Evolutionary conservation across 768 basidiomycete species (phyloP).

Genomic region (Royoungia palumana): DNA sequence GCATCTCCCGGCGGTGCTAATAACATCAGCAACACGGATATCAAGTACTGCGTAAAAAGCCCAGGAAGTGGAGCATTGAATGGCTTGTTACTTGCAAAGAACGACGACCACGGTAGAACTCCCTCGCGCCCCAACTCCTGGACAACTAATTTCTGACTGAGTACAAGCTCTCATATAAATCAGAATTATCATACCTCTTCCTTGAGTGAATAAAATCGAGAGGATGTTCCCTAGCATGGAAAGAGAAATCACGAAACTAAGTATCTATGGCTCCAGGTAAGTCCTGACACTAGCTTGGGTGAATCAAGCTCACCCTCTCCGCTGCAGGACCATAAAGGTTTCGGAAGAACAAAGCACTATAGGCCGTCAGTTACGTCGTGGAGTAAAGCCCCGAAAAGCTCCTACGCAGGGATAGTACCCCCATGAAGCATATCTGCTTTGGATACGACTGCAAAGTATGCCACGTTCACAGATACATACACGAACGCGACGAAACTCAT

Average conservation of each 20-base stretch:
- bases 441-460: slow-evolving; percentile 72
- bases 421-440: slow-evolving; percentile 66
- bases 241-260: slow-evolving; percentile 61
- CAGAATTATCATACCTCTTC: slow-evolving; percentile 47
- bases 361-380: not conserved
- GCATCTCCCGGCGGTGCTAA: slow-evolving; percentile 69
- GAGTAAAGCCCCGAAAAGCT: not conserved
- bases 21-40: slow-evolving; percentile 54
- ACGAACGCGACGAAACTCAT: slow-evolving; percentile 55
- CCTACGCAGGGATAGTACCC: slow-evolving; percentile 65
- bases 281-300: not conserved
- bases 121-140: slow-evolving; percentile 76
- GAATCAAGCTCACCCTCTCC: slow-evolving; percentile 45
- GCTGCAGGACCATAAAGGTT: slow-evolving; percentile 64
- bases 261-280: slow-evolving; percentile 36
- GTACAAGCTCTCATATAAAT: not conserved
- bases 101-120: slow-evolving; percentile 58
- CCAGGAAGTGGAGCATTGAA: slow-evolving; percentile 66
- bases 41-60: slow-evolving; percentile 56
- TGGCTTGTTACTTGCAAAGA: slow-evolving; percentile 70
- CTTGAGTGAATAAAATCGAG: slow-evolving; percentile 61
- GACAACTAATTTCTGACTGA: slow-evolving; percentile 42
- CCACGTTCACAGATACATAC: slow-evolving; percentile 65
- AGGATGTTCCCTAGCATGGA: slow-evolving; percentile 65
- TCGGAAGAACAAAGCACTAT: slow-evolving; percentile 68